Base-by-base conservation (phyloP, 257 asterid species). In the Scutellaria barbata region DNA sequence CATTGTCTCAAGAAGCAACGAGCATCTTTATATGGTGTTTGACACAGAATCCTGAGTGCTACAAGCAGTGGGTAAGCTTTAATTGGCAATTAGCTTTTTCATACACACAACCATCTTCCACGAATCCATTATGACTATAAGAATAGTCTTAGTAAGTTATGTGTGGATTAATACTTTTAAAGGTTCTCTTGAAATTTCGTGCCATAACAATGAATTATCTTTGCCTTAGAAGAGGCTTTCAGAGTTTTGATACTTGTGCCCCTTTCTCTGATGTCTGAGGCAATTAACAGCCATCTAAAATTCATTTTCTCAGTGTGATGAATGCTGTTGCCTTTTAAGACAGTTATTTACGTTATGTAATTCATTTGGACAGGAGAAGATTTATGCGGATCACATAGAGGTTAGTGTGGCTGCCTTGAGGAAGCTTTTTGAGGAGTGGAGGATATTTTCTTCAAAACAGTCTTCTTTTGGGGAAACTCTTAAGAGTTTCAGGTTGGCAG, bases 51-150 rank as follows among this genome's bases (percentile, higher is more conserved):
- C 80, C 89, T 10, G 98, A 89, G 53, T 88, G 96, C 79, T 89
- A 83, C 81, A 84, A 84, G 82, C 92, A 86, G 60, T 89, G 98
- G 98, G 96, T 92, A 86, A 71, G 94, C 22, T 69, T 40, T 68
- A 20, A 53, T n/a, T n/a, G n/a, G n/a, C n/a, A n/a, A n/a, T n/a
- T n/a, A n/a, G n/a, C n/a, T n/a, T n/a, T n/a, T n/a, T n/a, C n/a
- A n/a, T n/a, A n/a, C n/a, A n/a, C n/a, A n/a, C n/a, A n/a, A n/a
- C n/a, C n/a, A n/a, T n/a, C n/a, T n/a, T n/a, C n/a, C n/a, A n/a
- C n/a, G n/a, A n/a, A n/a, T n/a, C n/a, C n/a, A n/a, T n/a, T 33
- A 6, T 42, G 54, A 12, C 53, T 42, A 18, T 8, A 17, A 22
- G 59, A 54, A 20, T 54, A n/a, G 10, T 68, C 74, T n/a, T 43